Percentiles rank a stretch among this genome's conserved stretches.
phyloP scores from a whole-genome alignment of 164 flowering plant genomes.

The Pachysandra terminalis region DNA sequence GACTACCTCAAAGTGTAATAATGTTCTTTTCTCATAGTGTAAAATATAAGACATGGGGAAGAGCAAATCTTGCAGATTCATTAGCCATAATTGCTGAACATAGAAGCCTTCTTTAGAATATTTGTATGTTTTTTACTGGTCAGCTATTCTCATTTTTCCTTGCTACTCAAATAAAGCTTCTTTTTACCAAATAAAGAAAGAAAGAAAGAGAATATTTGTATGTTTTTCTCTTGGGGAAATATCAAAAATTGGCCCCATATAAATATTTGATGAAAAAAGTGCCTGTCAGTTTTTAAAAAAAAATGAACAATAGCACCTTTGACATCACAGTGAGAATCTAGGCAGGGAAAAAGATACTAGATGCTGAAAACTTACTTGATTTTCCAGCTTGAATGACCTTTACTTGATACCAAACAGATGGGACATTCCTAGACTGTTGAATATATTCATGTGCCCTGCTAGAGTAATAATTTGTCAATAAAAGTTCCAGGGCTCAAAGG shows the following conservation, averaged over 20 bases:
- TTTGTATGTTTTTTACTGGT: too few species aligned
- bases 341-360: neutral
- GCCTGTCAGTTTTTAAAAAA: neutral
- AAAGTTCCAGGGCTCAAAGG: neutral
- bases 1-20: too few species aligned
- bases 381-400: constrained; percentile 71
- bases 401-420: constrained; percentile 66
- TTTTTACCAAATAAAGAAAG: too few species aligned
- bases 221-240: too few species aligned
- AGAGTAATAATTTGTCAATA: constrained; percentile 9
- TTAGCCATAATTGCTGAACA: neutral
- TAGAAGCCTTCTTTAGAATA: neutral
- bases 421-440: constrained; percentile 39
- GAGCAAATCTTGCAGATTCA: neutral
- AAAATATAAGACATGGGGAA: too few species aligned
- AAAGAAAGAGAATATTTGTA: too few species aligned
- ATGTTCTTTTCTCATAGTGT: neutral
- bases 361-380: constrained; percentile 45
- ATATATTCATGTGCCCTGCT: constrained; percentile 87
- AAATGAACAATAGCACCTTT: neutral
- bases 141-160: too few species aligned
- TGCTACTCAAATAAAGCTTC: too few species aligned
- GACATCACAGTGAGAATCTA: neutral
- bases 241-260: neutral
- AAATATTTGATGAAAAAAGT: neutral